These are phyloP conservation scores for Pleurotus tuoliensis DNA, from an alignment of 768 basidiomycete species.

Conservation along the genomic window DNA sequence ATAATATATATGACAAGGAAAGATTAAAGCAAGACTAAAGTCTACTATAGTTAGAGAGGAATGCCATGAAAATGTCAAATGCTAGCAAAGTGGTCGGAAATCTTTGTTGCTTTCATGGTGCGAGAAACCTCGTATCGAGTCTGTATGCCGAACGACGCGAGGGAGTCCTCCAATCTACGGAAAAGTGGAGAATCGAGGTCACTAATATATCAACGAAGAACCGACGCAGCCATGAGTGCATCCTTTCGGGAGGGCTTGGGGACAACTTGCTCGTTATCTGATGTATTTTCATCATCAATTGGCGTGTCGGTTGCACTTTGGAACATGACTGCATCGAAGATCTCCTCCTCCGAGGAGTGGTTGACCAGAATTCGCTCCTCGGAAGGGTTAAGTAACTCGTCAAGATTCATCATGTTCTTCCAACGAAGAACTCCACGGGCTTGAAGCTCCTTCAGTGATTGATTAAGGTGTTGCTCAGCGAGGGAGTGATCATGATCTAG, in stretches of 20 bases:
- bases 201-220: background rate
- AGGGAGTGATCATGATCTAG: slow-evolving; percentile 9
- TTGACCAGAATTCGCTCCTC: background rate
- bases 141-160: background rate
- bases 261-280: background rate
- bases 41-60: background rate
- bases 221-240: background rate
- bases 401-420: slow-evolving; percentile 21
- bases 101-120: background rate
- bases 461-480: slow-evolving; percentile 18
- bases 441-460: slow-evolving; percentile 16
- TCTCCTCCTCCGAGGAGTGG: background rate
- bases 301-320: background rate
- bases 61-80: background rate
- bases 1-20: too few relatives aligned
- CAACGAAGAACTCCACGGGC: slow-evolving; percentile 20
- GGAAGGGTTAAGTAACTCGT: slow-evolving; percentile 24
- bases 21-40: background rate
- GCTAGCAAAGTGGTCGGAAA: background rate
- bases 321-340: background rate
- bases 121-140: background rate
- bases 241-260: background rate
- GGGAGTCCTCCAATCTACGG: background rate
- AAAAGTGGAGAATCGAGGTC: background rate
- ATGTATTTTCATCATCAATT: background rate